Conservation (phyloP, 2,329 filamentous ascomycete genomes). For the Teratosphaeriaceae sp. region DNA sequence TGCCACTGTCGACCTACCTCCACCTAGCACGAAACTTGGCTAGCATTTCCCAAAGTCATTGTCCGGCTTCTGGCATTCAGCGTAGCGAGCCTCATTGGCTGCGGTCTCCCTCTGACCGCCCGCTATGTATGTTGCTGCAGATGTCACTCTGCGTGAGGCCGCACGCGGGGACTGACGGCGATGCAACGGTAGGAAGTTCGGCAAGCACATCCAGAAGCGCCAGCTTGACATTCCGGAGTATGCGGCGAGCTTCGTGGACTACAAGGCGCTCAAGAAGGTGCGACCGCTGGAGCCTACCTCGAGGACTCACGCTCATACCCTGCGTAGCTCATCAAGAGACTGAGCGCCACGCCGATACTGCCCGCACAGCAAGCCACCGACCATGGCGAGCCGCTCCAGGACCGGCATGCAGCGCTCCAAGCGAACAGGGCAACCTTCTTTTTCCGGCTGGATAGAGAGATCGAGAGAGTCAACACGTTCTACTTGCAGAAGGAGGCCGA, state of each 20-base stretch:
- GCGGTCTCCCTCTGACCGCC: too few relatives aligned
- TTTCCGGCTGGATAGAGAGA: conserved; percentile 92
- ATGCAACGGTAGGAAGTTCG: conserved; percentile 98
- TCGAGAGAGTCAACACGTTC: conserved; percentile 97
- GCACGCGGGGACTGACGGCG: too few relatives aligned
- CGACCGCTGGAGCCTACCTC: background rate
- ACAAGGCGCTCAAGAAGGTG: conserved; percentile 98
- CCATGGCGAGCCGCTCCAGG: conserved; percentile 42
- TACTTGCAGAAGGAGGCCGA: conserved; percentile 98
- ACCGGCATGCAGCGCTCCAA: conserved; percentile 84
- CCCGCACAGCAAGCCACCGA: conserved; percentile 61
- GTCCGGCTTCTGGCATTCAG: too few relatives aligned
- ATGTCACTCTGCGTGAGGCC: too few relatives aligned
- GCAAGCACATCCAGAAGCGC: conserved; percentile 98
- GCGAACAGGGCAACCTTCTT: conserved; percentile 99
- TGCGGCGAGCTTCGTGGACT: conserved; percentile 98
- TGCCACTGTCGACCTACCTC: too few relatives aligned
- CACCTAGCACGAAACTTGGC: too few relatives aligned
- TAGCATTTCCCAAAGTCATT: too few relatives aligned
- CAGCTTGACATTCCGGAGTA: conserved; percentile 99
- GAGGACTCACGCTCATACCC: conserved; percentile 7
- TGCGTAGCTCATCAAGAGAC: conserved; percentile 88
- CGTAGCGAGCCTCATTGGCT: too few relatives aligned
- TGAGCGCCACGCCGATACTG: conserved; percentile 84
- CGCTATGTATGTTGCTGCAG: too few relatives aligned